Conservation (phyloP, 2,329 filamentous ascomycete species). For the Sordariomycetes sp. region DNA sequence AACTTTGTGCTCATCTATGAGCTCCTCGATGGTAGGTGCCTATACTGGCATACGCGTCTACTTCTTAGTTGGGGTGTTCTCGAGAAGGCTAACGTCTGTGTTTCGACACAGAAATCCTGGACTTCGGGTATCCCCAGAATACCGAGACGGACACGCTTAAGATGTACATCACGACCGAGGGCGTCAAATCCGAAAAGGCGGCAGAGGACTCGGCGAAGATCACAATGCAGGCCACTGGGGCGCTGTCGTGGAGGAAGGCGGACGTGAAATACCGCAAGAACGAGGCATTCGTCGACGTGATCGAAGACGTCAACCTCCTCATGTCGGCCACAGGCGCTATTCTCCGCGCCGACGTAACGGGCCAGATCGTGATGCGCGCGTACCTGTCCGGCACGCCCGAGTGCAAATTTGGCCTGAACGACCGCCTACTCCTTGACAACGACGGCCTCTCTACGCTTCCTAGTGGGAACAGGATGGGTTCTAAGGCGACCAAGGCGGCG, state of each 20-base stretch:
- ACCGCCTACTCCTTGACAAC: constrained; percentile 81
- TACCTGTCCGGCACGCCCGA: constrained; percentile 94
- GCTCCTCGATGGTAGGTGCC: constrained; percentile 69
- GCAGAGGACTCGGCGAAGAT: constrained; percentile 94
- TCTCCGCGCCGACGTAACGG: constrained; percentile 88
- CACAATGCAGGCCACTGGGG: constrained; percentile 97
- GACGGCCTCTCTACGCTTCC: constrained; percentile 54
- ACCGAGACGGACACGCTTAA: constrained; percentile 98
- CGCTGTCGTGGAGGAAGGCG: constrained; percentile 90
- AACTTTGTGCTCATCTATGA: constrained; percentile 99
- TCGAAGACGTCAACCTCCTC: constrained; percentile 96
- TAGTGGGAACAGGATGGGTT: constrained; percentile 66
- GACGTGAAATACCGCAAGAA: constrained; percentile 99
- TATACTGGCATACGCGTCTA: not conserved
- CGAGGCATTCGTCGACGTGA: constrained; percentile 97
- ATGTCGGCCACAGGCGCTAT: constrained; percentile 98
- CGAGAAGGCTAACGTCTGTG: not conserved
- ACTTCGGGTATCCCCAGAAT: constrained; percentile 98
- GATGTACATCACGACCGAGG: constrained; percentile 99
- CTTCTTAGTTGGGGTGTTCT: not conserved
- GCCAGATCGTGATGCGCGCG: constrained; percentile 96
- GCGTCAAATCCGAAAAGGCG: constrained; percentile 81
- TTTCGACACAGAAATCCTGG: constrained; percentile 69
- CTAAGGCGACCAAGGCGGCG: constrained; percentile 88
- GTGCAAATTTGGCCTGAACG: constrained; percentile 98